Base-by-base conservation (phyloP, 352 stramenopile genomes). In the Globisporangium carolinianum region DNA sequence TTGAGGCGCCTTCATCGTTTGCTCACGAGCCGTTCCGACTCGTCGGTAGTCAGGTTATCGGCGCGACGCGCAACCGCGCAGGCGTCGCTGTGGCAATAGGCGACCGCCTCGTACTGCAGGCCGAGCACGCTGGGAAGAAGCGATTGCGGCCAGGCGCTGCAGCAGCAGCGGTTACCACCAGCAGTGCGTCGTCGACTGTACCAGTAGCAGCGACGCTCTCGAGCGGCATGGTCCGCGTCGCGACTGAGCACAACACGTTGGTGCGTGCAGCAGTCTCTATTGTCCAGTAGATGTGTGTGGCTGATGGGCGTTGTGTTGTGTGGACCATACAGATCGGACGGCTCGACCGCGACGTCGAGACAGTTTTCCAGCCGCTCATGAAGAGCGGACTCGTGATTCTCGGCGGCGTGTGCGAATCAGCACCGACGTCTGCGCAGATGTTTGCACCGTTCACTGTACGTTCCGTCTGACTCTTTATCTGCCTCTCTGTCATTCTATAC, bases 101-200 rank as follows among this genome's bases (percentile, higher is more conserved):
- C 12, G 71, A 87, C 7, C 61, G 72, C 11, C 54, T 92, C 49
- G 55, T 76, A 35, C 67, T 92, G 45, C 74, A 87, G 35, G 82
- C 76, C 3, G 82, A 92, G 50, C 86, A 88, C 50, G 78, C 75
- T 1, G 79, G 79, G 32, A 87, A 81, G 63, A 92, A 90, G 59
- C 73, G 82, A 6, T 53, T 76, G 35, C 70, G 75, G 12, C 65
- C 68, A 1, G 68, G 67, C 42, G 24, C 24, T 32, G 24, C 24
- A 32, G 24, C 24, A 32, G 2, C 24, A 32, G 24, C 24, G 24
- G 24, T 32, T 32, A 47, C 42, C 3, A 47, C 5, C 42, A 47
- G 12, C 42, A 47, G 42, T 15, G 3, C 42, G 6, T 11, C 66
- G 0, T 61, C 60, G 0, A 48, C 41, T 38, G 54, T 24, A 14